phyloP scores from a whole-genome alignment of 2,329 filamentous ascomycete species.

The Zalaria sp. region DNA sequence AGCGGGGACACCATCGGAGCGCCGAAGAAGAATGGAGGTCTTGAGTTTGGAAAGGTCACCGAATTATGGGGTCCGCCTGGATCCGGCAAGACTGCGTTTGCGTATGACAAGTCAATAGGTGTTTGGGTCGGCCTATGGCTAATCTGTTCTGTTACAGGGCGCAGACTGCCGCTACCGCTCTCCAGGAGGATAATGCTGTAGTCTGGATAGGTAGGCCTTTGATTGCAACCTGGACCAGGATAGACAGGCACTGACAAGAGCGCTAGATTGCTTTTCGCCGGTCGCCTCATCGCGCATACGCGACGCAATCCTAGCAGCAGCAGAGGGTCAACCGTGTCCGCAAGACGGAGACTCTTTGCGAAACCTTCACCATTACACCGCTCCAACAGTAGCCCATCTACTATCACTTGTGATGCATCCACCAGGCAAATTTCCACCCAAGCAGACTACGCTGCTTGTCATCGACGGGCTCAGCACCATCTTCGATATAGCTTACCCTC shows the following conservation, averaged over 20 bases:
- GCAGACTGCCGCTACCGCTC: conserved; percentile 51
- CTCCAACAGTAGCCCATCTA: conserved; percentile 46
- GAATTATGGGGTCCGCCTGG: conserved; percentile 84
- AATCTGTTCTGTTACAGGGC: conserved; percentile 3
- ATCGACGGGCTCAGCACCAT: conserved; percentile 67
- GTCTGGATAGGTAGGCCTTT: conserved; percentile 65
- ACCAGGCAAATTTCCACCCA: conserved; percentile 47
- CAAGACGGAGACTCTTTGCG: conserved; percentile 17
- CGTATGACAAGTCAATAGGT: conserved; percentile 39
- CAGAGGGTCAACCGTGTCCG: background rate
- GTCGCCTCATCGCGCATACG: too few relatives aligned
- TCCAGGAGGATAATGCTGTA: conserved; percentile 48
- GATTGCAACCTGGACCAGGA: background rate
- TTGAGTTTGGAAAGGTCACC: conserved; percentile 63
- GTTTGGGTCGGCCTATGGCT: background rate
- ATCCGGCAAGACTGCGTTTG: conserved; percentile 70
- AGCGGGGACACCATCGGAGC: conserved; percentile 6
- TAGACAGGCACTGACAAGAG: too few relatives aligned
- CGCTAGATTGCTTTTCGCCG: too few relatives aligned
- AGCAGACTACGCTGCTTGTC: conserved; percentile 52
- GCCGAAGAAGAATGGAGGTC: conserved; percentile 33
- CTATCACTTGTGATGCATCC: conserved; percentile 61
- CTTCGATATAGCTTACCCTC: conserved; percentile 64
- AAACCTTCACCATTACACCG: conserved; percentile 51
- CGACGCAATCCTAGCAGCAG: too few relatives aligned